Percentiles rank a stretch among this genome's conserved stretches.
Conservation (phyloP, 2,329 filamentous ascomycete genomes). For the Sporothrix protearum region DNA sequence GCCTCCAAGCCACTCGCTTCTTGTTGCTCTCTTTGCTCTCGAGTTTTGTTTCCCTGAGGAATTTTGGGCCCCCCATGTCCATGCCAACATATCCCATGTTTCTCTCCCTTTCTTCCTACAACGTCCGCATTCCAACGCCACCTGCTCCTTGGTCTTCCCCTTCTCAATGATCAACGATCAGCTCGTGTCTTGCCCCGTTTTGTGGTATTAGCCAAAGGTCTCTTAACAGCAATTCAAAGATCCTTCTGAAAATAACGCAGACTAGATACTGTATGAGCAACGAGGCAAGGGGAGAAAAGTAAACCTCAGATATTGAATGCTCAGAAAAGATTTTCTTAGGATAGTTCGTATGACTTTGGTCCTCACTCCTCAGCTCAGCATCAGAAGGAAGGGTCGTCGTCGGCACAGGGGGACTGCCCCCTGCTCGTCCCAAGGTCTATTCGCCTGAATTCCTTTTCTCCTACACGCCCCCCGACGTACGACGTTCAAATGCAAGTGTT, state of each 20-base stretch:
- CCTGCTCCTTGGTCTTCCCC: neutral
- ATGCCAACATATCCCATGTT: slow-evolving; percentile 2
- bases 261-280: neutral
- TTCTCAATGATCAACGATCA: slow-evolving; percentile 5
- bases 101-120: neutral
- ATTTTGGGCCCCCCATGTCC: neutral
- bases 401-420: neutral
- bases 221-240: neutral
- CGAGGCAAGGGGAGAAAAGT: neutral
- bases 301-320: neutral
- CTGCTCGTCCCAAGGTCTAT: slow-evolving; percentile 10
- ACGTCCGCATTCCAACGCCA: neutral
- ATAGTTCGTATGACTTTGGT: neutral
- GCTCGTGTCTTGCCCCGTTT: neutral
- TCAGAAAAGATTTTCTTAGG: neutral
- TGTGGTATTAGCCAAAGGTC: too few relatives aligned
- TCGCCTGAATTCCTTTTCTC: neutral
- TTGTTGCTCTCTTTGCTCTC: neutral
- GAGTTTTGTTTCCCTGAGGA: neutral
- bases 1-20: slow-evolving; percentile 11
- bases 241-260: neutral
- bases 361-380: neutral
- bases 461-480: neutral
- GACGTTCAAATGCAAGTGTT: slow-evolving; percentile 5
- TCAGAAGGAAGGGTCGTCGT: neutral